Evolutionary conservation across 352 stramenopile genomes (phyloP), one percentile per base, ranked within the genome.

Genomic region (Phytophthora uliginosa): DNA sequence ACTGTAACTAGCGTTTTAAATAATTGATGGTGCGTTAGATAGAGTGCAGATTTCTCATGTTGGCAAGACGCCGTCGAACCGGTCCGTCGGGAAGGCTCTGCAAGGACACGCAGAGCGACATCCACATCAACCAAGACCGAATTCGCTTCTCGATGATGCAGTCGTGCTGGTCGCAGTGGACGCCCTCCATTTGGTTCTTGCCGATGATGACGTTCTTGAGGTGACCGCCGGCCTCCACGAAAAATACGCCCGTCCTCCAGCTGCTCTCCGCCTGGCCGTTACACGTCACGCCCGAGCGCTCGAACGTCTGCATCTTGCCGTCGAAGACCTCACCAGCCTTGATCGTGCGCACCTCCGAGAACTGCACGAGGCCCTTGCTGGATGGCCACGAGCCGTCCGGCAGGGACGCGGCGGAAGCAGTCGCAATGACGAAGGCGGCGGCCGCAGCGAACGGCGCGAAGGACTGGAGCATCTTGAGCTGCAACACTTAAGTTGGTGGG

Each of bases 71-170:
- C 65, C 65, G 17, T 66, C 65, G 6, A 72, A 66, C 48, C 57
- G 65, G 65, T 3, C 65, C 56, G 10, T 72, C 56, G 56, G 57
- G 65, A 24, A 61, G 51, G 28, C 56, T 72, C 8, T 72, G 65
- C 55, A 47, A 72, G 34, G 66, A 72, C 65, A 55, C 65, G 33
- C 3, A 34, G 40, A 72, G 65, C 36, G 65, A 72, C 40, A 26
- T 72, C 20, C 63, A 71, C 54, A 71, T 71, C 63, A 71, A 65
- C 63, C 55, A 66, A 48, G 55, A 71, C n/a, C 63, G 62, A 69
- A 69, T 51, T 63, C 48, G 36, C 68, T 68, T 48, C n/a, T 50
- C 33, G 6, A 38, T 38, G 12, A 18, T 47, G 31, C 53, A 45
- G 53, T 38, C 53, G 17, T 55, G 48, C 42, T 51, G 0, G n/a